A percentile compares a stretch with the other conserved stretches of the same genome.
These are phyloP conservation scores for Curvularia sp. DNA, from an alignment of 2,329 filamentous ascomycete genomes.

Conservation along the genomic window DNA sequence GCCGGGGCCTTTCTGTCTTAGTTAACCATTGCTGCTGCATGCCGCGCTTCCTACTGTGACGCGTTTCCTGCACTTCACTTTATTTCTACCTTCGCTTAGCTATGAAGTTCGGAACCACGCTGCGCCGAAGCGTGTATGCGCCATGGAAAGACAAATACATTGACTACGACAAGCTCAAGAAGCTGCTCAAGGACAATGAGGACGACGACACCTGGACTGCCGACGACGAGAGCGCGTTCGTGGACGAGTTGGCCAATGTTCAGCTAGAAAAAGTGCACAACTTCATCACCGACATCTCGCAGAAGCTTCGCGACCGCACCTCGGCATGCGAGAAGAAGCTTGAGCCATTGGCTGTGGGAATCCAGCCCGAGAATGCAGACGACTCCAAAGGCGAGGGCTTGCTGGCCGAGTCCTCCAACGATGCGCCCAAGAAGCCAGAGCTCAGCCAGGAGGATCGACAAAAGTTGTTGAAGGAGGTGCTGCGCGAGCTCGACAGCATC, in stretches of 20 bases:
- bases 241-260: constrained; percentile 91
- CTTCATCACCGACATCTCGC: constrained; percentile 84
- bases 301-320: constrained; percentile 81
- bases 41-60: constrained; percentile 20
- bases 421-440: constrained; percentile 35
- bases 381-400: constrained; percentile 24
- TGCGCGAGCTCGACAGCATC: constrained; percentile 82
- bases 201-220: constrained; percentile 81
- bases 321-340: constrained; percentile 71
- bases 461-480: constrained; percentile 70
- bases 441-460: constrained; percentile 52
- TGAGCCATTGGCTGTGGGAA: constrained; percentile 61
- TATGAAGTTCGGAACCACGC: constrained; percentile 96
- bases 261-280: constrained; percentile 93
- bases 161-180: constrained; percentile 93
- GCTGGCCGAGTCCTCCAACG: constrained; percentile 26
- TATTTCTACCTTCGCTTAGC: constrained; percentile 12
- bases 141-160: constrained; percentile 96
- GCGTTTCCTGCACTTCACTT: constrained; percentile 2
- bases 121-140: constrained; percentile 77
- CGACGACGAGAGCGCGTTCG: constrained; percentile 90
- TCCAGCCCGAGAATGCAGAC: constrained; percentile 30
- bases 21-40: constrained; percentile 8
- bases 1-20: constrained; percentile 4
- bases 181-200: constrained; percentile 75